Conservation (phyloP, 202 grass and related monocot species). For the Saccharum hybrid region DNA sequence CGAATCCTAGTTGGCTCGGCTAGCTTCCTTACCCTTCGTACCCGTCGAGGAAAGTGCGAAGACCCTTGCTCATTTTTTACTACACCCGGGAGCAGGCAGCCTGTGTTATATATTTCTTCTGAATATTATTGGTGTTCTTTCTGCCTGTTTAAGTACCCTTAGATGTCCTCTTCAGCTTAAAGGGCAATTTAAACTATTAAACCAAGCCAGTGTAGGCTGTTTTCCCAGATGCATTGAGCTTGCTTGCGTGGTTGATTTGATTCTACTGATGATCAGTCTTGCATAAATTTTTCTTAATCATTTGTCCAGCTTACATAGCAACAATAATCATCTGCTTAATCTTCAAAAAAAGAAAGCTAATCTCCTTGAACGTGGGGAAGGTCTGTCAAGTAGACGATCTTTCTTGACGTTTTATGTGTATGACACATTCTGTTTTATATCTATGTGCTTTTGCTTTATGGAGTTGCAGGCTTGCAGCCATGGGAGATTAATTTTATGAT, state of each 20-base stretch:
- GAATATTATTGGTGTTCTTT: neutral
- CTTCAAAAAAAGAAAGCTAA: neutral
- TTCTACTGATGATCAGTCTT: neutral
- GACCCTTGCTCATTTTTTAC: too few relatives aligned
- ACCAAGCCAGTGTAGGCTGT: neutral
- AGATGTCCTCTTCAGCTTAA: neutral
- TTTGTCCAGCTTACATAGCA: neutral
- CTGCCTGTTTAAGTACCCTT: neutral
- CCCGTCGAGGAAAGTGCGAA: too few relatives aligned
- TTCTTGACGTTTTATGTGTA: neutral
- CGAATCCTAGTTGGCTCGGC: too few relatives aligned
- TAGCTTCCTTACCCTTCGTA: too few relatives aligned
- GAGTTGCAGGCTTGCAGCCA: neutral
- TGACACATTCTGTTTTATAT: neutral
- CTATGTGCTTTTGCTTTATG: slow-evolving; percentile 11
- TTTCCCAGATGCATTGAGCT: neutral
- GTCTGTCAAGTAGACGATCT: neutral
- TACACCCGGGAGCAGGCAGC: too few relatives aligned
- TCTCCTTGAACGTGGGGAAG: neutral
- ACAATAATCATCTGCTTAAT: neutral
- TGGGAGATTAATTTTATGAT: slow-evolving; percentile 25
- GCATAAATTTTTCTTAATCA: too few relatives aligned
- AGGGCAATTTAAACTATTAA: slow-evolving; percentile 7
- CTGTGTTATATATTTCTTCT: neutral
- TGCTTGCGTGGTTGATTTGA: neutral